Evolutionary conservation across 352 stramenopile species (phyloP).

Genomic region (Globisporangium sylvaticum): DNA sequence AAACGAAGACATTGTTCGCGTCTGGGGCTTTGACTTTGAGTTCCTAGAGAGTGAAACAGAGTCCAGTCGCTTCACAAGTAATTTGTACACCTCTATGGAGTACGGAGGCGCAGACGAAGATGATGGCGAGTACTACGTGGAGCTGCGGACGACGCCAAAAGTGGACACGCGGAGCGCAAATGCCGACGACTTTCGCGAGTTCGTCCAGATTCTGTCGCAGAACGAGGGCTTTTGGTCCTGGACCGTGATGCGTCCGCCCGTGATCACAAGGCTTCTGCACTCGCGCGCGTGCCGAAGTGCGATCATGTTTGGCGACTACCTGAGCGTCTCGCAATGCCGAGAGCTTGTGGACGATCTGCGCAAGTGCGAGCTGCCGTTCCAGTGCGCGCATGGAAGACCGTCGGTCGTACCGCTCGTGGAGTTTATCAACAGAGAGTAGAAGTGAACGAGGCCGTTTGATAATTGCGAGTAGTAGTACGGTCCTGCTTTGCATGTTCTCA

Average conservation of each 20-base stretch:
- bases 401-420: constrained; percentile 86
- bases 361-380: constrained; percentile 82
- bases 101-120: no score
- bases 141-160: constrained; percentile 45
- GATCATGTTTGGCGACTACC: constrained; percentile 91
- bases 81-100: background rate
- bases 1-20: constrained; percentile 47
- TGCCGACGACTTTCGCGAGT: constrained; percentile 81
- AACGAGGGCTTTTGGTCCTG: constrained; percentile 18
- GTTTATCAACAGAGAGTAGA: constrained; percentile 25
- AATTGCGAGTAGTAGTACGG: background rate
- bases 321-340: constrained; percentile 65
- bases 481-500: background rate
- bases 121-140: constrained; percentile 8
- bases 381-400: constrained; percentile 88
- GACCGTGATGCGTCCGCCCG: constrained; percentile 47
- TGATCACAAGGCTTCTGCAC: constrained; percentile 81
- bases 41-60: constrained; percentile 9
- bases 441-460: background rate
- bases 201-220: constrained; percentile 59
- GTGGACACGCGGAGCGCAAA: constrained; percentile 69
- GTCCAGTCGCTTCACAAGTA: background rate
- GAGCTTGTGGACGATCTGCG: constrained; percentile 70
- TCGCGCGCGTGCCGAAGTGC: constrained; percentile 88
- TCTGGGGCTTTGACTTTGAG: constrained; percentile 86